Evolutionary conservation across 306 rosid species (phyloP), one percentile per base, ranked within the genome.

Genomic region (Gastrolobium villosum): DNA sequence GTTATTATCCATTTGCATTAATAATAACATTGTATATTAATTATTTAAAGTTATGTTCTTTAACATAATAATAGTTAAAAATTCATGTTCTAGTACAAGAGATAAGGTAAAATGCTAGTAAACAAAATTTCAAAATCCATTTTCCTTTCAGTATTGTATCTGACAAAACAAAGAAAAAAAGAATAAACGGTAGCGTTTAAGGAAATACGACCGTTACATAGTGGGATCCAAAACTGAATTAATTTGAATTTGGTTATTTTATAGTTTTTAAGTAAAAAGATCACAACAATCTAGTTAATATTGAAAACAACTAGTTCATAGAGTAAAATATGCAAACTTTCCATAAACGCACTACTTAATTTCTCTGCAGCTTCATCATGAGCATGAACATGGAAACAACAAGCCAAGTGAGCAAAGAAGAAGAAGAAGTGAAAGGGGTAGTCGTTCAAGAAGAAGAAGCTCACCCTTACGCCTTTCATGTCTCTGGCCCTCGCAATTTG

Each of bases 401-500:
- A 68, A 56, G 48, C 77, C 77, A 45, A 74, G 78, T 64, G 43
- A 37, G 50, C 43, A 69, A 70, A 62, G 73, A 62, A 40, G 71
- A 52, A 55, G 32, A 74, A 32, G 62, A 13, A 6, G 32, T 20
- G 11, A 37, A 8, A 6, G 52, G 13, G 48, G 61, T 49, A 30
- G 72, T 54, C 7, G 56, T 73, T 20, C 62, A 28, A 55, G 70
- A 57, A 37, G 82, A 44, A 13, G 82, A 74, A 39, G 81, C 88
- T 60, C 98, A 95, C 37, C 99, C 97, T 4, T 89, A 95, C 63
- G 90, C 99, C 0, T 95, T 95, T 79, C 95, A 92, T 61, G 95
- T 90, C 10, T 95, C 99, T 32, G 98, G 99, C 4, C 99, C 99
- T 68, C 91, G 99, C 3, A 95, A 95, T 78, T 73, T 92, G 70